phyloP scores from a whole-genome alignment of 495 filamentous ascomycete species.

The Penicillium crystallinum region DNA sequence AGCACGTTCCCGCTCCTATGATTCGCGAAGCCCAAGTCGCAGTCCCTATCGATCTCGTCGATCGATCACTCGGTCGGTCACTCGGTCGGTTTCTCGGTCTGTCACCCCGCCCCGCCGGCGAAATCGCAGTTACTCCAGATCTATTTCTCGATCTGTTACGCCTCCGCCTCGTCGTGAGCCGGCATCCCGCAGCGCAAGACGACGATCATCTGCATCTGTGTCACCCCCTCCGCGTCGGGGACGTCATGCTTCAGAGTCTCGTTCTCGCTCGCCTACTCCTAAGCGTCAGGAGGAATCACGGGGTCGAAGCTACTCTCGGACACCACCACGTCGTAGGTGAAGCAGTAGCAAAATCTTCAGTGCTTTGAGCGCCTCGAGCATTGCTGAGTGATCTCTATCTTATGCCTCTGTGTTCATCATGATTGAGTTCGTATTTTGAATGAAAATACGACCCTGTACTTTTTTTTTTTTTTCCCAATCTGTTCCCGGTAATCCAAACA shows the following conservation, averaged over 20 bases:
- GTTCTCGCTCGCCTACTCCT: conserved; percentile 27
- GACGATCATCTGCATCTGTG: conserved; percentile 22
- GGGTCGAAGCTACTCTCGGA: conserved; percentile 27
- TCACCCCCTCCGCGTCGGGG: conserved; percentile 28
- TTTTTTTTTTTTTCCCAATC: conserved; percentile 2
- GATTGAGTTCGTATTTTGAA: not conserved
- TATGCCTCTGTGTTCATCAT: conserved; percentile 1
- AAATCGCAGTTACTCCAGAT: conserved; percentile 29
- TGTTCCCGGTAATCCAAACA: not conserved
- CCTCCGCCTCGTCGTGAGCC: conserved; percentile 22
- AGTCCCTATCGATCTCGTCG: conserved; percentile 20
- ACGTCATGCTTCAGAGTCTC: conserved; percentile 19
- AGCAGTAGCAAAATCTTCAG: not conserved
- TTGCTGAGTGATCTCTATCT: not conserved
- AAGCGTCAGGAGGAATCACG: conserved; percentile 14
- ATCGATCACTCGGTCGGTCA: conserved; percentile 3
- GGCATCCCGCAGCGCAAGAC: conserved; percentile 8
- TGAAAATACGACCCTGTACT: conserved; percentile 6
- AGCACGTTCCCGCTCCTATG: conserved; percentile 14
- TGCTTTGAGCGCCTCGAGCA: not conserved
- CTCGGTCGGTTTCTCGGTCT: conserved; percentile 24
- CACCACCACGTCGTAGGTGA: conserved; percentile 27
- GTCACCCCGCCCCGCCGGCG: conserved; percentile 27
- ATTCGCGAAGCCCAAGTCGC: conserved; percentile 27
- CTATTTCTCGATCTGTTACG: conserved; percentile 31